phyloP scores from a whole-genome alignment of 163 green algal genomes.

The Trebouxia gelatinosa region DNA sequence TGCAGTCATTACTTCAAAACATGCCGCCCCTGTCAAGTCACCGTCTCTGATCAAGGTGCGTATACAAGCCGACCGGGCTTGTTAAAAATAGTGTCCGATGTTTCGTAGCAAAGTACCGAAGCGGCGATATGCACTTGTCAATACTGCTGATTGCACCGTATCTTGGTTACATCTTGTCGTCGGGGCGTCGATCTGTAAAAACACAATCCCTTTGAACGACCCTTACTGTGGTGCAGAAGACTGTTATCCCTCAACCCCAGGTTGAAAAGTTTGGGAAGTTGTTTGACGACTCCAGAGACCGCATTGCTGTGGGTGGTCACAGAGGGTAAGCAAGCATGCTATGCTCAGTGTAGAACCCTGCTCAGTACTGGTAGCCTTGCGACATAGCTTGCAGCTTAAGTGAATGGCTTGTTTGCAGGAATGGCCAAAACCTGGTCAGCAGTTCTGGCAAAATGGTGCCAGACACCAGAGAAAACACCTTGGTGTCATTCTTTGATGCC shows the following conservation, averaged over 20 bases:
- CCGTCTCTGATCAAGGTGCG: not conserved
- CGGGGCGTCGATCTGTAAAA: not conserved
- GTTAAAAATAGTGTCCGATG: not conserved
- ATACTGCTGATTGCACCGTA: not conserved
- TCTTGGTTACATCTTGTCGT: not conserved
- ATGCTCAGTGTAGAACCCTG: not conserved
- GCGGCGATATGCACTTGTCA: not conserved
- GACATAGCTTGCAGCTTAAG: too few species aligned
- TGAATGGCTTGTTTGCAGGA: conserved; percentile 26
- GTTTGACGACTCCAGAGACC: not conserved
- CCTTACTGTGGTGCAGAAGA: conserved; percentile 3
- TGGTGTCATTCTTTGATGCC: conserved; percentile 67
- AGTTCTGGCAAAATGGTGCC: conserved; percentile 24
- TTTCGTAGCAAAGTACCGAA: not conserved
- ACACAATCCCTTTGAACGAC: not conserved
- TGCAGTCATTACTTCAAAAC: not conserved
- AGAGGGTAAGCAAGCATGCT: conserved; percentile 26
- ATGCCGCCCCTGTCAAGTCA: not conserved
- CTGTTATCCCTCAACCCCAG: not conserved
- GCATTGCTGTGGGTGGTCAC: conserved; percentile 32
- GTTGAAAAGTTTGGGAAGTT: conserved; percentile 12
- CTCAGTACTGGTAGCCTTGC: not conserved
- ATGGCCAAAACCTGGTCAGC: conserved; percentile 51
- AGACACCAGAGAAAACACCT: conserved; percentile 78
- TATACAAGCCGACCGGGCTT: not conserved